A percentile compares a stretch with the other conserved stretches of the same genome.
Evolutionary conservation across 2,329 filamentous ascomycete genomes (phyloP).

Genomic region (Pseudocercospora fuligena): DNA sequence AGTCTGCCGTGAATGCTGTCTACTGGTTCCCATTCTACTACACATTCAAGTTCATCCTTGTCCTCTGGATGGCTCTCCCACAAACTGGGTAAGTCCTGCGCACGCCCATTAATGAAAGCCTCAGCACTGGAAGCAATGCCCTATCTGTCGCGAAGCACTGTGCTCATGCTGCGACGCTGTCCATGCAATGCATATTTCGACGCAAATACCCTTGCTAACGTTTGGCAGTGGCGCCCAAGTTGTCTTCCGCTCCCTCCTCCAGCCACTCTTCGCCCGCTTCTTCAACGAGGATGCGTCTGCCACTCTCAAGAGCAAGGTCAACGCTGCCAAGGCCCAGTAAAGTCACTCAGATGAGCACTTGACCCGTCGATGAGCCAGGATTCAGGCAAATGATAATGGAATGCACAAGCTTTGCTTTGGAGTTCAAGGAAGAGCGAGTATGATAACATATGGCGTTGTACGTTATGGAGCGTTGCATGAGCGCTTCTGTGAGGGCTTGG

Average conservation of each 20-base stretch:
- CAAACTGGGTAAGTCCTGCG: slow-evolving; percentile 77
- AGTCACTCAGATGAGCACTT: neutral
- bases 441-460: neutral
- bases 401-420: neutral
- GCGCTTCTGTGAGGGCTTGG: neutral
- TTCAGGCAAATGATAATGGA: slow-evolving; percentile 10
- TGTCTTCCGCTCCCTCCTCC: slow-evolving; percentile 94
- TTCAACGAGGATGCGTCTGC: slow-evolving; percentile 75
- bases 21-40: slow-evolving; percentile 99
- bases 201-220: slow-evolving; percentile 23
- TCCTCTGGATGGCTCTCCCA: slow-evolving; percentile 97
- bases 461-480: neutral
- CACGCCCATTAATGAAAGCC: slow-evolving; percentile 9
- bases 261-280: slow-evolving; percentile 90
- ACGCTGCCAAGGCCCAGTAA: slow-evolving; percentile 40
- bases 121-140: neutral
- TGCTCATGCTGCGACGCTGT: neutral
- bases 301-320: slow-evolving; percentile 79
- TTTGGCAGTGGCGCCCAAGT: slow-evolving; percentile 81
- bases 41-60: slow-evolving; percentile 97
- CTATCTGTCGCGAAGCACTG: neutral
- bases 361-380: slow-evolving; percentile 2
- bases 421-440: neutral
- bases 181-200: neutral
- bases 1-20: slow-evolving; percentile 81